Percentiles rank a stretch among this genome's conserved stretches.
Evolutionary conservation across 78 protist genomes (phyloP).

Genomic region (Thecamonas trahens): DNA sequence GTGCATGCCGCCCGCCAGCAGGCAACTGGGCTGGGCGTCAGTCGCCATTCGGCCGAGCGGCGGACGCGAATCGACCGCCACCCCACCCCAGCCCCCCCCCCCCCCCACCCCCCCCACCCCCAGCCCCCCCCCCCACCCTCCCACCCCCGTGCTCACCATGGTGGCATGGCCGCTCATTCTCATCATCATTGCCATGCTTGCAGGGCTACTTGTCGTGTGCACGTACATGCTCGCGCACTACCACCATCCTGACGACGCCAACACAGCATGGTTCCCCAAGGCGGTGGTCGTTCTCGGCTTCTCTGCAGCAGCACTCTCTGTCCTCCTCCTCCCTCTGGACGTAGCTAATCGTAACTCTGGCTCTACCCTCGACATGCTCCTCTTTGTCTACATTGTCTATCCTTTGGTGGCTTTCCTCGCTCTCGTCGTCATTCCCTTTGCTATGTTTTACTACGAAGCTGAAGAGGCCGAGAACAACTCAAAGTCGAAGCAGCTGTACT

Average conservation of each 20-base stretch:
- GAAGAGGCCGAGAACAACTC: slow-evolving; percentile 24
- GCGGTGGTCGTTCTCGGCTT: slow-evolving; percentile 17
- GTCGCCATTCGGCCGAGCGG: no score
- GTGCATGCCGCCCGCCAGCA: no score
- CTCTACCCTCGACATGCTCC: not conserved
- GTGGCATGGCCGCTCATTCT: slow-evolving; percentile 15
- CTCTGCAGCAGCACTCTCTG: not conserved
- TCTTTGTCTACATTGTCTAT: slow-evolving; percentile 6
- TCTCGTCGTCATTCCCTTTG: slow-evolving; percentile 47
- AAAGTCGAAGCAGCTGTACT: not conserved
- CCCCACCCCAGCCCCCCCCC: no score
- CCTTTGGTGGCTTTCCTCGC: slow-evolving; percentile 2
- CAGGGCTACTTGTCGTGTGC: not conserved
- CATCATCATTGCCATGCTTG: not conserved
- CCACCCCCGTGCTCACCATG: no score
- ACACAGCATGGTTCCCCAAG: slow-evolving; percentile 25
- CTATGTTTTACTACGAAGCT: slow-evolving; percentile 49
- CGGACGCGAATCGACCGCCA: no score
- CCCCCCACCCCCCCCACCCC: no score
- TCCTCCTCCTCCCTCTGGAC: slow-evolving; percentile 23
- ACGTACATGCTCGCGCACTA: slow-evolving; percentile 18
- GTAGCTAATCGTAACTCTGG: slow-evolving; percentile 5
- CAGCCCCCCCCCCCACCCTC: no score
- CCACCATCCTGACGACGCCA: slow-evolving; percentile 24
- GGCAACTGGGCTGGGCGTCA: no score